These are phyloP conservation scores for Nitzschia sp. DNA, from an alignment of 108 stramenopile species.

Conservation along the genomic window DNA sequence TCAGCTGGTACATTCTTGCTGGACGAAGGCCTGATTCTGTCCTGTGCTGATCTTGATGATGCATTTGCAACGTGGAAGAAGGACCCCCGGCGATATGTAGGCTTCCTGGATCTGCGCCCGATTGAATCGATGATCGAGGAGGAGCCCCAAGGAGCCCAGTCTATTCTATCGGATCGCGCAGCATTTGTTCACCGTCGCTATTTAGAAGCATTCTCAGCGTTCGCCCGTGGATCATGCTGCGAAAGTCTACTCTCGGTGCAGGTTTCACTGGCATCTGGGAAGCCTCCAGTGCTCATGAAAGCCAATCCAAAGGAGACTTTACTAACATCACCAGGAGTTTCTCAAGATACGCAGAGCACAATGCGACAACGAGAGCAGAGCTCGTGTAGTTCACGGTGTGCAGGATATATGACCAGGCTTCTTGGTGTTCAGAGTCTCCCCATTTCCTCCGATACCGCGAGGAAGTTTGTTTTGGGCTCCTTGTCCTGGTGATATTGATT, in stretches of 20 bases:
- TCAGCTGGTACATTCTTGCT: slow-evolving; percentile 14
- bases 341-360: too few species aligned
- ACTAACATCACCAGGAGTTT: too few species aligned
- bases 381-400: not conserved
- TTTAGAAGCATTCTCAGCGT: slow-evolving; percentile 1
- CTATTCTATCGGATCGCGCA: slow-evolving; percentile 15
- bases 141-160: too few species aligned
- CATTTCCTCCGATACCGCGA: too few species aligned
- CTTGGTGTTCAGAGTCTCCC: not conserved
- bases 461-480: too few species aligned
- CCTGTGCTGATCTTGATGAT: slow-evolving; percentile 20
- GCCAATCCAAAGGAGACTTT: too few species aligned
- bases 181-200: slow-evolving; percentile 15
- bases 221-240: not conserved
- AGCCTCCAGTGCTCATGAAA: slow-evolving; percentile 13
- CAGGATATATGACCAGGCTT: not conserved
- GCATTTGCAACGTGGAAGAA: slow-evolving; percentile 19
- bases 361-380: not conserved
- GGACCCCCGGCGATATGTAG: slow-evolving; percentile 15
- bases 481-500: too few species aligned
- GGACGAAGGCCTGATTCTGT: slow-evolving; percentile 6
- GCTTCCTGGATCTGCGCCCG: slow-evolving; percentile 6
- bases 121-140: not conserved
- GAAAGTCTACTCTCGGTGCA: slow-evolving; percentile 10
- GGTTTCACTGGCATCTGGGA: slow-evolving; percentile 5